Percentiles rank a stretch among this genome's conserved stretches.
Conservation (phyloP, 2,329 filamentous ascomycete species). For the Biscogniauxia sp. region DNA sequence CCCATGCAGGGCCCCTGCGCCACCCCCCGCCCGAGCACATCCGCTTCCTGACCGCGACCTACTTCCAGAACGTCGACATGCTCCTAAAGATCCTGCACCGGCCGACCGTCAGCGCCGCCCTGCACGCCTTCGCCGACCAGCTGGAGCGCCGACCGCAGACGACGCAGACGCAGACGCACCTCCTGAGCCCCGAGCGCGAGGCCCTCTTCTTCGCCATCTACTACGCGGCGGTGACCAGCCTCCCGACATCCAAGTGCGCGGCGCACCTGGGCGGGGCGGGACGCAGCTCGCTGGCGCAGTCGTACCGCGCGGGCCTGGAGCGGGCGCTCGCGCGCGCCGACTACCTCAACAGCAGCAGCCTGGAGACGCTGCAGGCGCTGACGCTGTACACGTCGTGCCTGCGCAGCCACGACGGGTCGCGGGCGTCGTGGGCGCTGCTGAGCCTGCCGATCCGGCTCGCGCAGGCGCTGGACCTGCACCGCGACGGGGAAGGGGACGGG, state of each 20-base stretch:
- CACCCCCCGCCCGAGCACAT: slow-evolving; percentile 41
- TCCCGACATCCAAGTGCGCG: slow-evolving; percentile 32
- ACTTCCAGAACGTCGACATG: slow-evolving; percentile 41
- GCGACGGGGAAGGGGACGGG: slow-evolving; percentile 32
- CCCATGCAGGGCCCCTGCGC: slow-evolving; percentile 1
- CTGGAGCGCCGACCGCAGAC: slow-evolving; percentile 12
- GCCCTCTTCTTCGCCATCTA: slow-evolving; percentile 44
- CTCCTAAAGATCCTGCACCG: slow-evolving; percentile 44
- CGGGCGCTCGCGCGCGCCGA: slow-evolving; percentile 40
- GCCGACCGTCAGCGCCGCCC: slow-evolving; percentile 34
- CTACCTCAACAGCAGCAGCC: slow-evolving; percentile 40
- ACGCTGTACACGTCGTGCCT: slow-evolving; percentile 42
- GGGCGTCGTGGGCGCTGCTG: slow-evolving; percentile 42
- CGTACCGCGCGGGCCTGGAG: slow-evolving; percentile 37
- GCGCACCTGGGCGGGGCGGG: slow-evolving; percentile 33
- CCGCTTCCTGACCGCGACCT: slow-evolving; percentile 35
- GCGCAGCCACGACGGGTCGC: slow-evolving; percentile 36
- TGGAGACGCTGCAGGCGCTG: slow-evolving; percentile 42
- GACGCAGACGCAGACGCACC: slow-evolving; percentile 8
- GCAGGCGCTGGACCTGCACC: slow-evolving; percentile 42
- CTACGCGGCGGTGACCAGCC: slow-evolving; percentile 38
- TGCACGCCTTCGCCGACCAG: slow-evolving; percentile 37
- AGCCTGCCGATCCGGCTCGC: slow-evolving; percentile 42
- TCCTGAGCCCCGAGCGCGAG: slow-evolving; percentile 27
- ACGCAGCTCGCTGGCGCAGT: slow-evolving; percentile 30